Base-by-base conservation (phyloP, 441 rosid genomes). In the Syzygium malaccense region DNA sequence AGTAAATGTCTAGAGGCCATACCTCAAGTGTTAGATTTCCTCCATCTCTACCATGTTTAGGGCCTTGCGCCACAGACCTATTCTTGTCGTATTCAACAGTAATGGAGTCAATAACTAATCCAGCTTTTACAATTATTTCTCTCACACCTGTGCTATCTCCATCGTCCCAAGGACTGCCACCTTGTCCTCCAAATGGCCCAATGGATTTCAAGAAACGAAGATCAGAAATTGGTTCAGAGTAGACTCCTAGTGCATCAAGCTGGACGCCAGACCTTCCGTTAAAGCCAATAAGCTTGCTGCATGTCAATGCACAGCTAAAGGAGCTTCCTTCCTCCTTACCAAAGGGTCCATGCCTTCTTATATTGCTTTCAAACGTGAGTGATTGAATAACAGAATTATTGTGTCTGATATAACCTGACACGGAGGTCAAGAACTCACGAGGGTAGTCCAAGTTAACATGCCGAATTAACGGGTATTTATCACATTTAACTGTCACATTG, bases 401-500 rank as follows among this genome's bases (percentile, higher is more conserved):
- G 23, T 30, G 17, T 20, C n/a, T 49, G 8, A 28, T 28, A n/a
- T 88, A 62, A 18, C 89, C 87, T 23, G 62, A 57, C 14, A 85
- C 41, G 1, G 60, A 58, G 41, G 45, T 60, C 17, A 88, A 15
- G 28, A 28, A 84, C 60, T 88, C 89, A 19, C 20, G 25, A 20
- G 71, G 55, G 49, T 37, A 26, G 12, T 87, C 18, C 85, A 87
- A 25, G 37, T 75, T 4, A 32, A 75, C 48, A 86, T 87, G 88
- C 14, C 0, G 4, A 49, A 66, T 32, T 18, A 19, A 8, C 0
- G 17, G 3, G 0, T n/a, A n/a, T 0, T 14, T 62, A 62, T 62
- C 7, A 3, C 8, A 32, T 66, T 66, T 8, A 4, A 18, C 45
- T 66, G 2, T 64, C 0, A 32, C 3, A 66, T 17, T 32, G 45